A percentile compares a stretch with the other conserved stretches of the same genome.
phyloP scores from a whole-genome alignment of 1,139 yeast species.

The Kodamaea sp. region DNA sequence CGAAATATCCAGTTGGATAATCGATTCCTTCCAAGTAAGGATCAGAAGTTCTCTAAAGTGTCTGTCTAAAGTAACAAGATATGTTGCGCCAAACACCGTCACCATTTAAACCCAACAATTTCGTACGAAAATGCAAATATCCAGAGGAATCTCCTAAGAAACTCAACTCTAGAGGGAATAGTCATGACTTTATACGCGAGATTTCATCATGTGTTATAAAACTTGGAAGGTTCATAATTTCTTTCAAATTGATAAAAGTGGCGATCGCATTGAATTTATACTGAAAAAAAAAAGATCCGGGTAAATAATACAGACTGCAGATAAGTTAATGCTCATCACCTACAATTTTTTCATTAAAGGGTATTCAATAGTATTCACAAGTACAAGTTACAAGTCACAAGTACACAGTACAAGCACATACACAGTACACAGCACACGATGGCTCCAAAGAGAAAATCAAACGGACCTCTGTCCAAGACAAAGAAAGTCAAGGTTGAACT shows the following conservation, averaged over 20 bases:
- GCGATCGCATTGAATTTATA: constrained; percentile 17
- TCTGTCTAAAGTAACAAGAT: constrained; percentile 53
- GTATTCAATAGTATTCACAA: too few species aligned
- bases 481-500: constrained; percentile 6
- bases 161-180: constrained; percentile 50
- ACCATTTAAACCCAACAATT: constrained; percentile 48
- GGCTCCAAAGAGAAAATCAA: constrained; percentile 22
- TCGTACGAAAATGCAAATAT: constrained; percentile 33
- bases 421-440: constrained; percentile 7
- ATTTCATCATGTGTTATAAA: constrained; percentile 60
- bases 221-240: constrained; percentile 51
- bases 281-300: too few species aligned
- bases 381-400: constrained; percentile 4
- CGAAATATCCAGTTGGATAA: too few species aligned
- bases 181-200: constrained; percentile 49
- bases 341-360: too few species aligned
- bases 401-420: too few species aligned
- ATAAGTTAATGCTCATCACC: too few species aligned
- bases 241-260: constrained; percentile 9
- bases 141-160: constrained; percentile 35
- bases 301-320: too few species aligned
- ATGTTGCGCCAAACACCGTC: constrained; percentile 62
- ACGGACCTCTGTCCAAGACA: constrained; percentile 4
- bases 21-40: constrained; percentile 16
- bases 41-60: constrained; percentile 49